These are phyloP conservation scores for Trichophaea hybrida DNA, from an alignment of 2,329 filamentous ascomycete species.

Conservation along the genomic window DNA sequence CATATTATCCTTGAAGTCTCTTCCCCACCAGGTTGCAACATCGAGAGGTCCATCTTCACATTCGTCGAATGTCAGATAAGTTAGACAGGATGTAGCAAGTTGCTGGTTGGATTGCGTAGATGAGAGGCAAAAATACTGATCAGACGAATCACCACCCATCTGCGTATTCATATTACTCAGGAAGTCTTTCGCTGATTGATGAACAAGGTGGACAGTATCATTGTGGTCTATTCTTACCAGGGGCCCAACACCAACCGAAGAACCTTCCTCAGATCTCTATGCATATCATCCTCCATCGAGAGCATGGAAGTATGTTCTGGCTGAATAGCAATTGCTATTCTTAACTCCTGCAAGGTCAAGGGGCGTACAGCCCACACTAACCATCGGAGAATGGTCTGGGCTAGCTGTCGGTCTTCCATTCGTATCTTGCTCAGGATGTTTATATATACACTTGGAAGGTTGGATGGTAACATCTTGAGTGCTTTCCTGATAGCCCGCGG, in stretches of 20 bases:
- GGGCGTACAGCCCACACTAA: conserved; percentile 16
- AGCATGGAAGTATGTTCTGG: conserved; percentile 8
- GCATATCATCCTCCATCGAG: conserved; percentile 16
- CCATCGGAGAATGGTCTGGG: conserved; percentile 19
- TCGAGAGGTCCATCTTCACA: too few relatives aligned
- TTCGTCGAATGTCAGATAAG: too few relatives aligned
- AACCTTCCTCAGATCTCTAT: conserved; percentile 17
- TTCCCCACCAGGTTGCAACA: too few relatives aligned
- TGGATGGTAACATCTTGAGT: neutral
- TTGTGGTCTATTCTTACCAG: conserved; percentile 19
- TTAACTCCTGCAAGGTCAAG: conserved; percentile 19
- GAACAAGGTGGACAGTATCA: too few relatives aligned
- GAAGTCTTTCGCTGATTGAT: too few relatives aligned
- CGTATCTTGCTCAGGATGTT: conserved; percentile 2
- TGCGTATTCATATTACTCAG: too few relatives aligned
- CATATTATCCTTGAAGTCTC: too few relatives aligned
- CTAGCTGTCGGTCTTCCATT: conserved; percentile 3
- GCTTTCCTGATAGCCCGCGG: neutral
- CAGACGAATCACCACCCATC: too few relatives aligned
- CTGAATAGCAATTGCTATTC: conserved; percentile 16
- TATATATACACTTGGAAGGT: conserved; percentile 1
- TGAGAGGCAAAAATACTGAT: too few relatives aligned
- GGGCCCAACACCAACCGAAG: conserved; percentile 16
- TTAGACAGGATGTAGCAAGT: too few relatives aligned
- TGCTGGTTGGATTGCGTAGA: too few relatives aligned